Conservation (phyloP, 306 rosid genomes). For the Hylodesmum podocarpum region DNA sequence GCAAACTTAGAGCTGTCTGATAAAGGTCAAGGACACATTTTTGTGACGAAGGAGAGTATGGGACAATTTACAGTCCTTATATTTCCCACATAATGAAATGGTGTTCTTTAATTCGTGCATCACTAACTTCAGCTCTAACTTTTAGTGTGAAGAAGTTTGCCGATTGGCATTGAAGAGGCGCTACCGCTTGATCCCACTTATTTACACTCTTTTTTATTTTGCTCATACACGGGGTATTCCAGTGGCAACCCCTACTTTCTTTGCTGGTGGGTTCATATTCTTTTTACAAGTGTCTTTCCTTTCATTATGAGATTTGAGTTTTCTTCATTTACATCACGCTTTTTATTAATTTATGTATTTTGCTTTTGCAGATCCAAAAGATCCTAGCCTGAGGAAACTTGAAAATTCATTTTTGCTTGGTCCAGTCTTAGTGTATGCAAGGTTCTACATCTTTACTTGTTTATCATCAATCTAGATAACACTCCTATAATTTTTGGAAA, state of each 20-base stretch:
- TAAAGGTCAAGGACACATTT: conserved; percentile 26
- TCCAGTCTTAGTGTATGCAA: conserved; percentile 72
- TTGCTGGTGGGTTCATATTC: conserved; percentile 66
- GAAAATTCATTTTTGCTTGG: conserved; percentile 85
- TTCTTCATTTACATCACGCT: background rate
- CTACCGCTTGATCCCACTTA: conserved; percentile 66
- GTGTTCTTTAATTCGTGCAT: conserved; percentile 21
- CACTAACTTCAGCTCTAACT: conserved; percentile 36
- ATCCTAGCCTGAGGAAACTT: conserved; percentile 64
- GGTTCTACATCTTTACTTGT: conserved; percentile 49
- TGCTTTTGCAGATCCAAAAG: conserved; percentile 65
- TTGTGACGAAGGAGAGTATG: conserved; percentile 13
- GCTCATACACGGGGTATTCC: conserved; percentile 77
- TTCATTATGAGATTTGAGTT: conserved; percentile 19
- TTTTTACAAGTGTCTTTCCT: conserved; percentile 25
- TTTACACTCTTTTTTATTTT: conserved; percentile 82
- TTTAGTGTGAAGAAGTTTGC: conserved; percentile 91
- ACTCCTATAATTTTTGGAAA: background rate
- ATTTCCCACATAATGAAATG: background rate
- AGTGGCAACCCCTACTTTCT: conserved; percentile 76
- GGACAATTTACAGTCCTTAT: conserved; percentile 3
- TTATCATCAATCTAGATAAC: conserved; percentile 6
- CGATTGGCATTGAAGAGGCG: conserved; percentile 84
- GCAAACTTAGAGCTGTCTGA: background rate
- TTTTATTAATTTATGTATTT: background rate